These are phyloP conservation scores for Nicotiana tabacum DNA, from an alignment of 257 asterid genomes.

Conservation along the genomic window DNA sequence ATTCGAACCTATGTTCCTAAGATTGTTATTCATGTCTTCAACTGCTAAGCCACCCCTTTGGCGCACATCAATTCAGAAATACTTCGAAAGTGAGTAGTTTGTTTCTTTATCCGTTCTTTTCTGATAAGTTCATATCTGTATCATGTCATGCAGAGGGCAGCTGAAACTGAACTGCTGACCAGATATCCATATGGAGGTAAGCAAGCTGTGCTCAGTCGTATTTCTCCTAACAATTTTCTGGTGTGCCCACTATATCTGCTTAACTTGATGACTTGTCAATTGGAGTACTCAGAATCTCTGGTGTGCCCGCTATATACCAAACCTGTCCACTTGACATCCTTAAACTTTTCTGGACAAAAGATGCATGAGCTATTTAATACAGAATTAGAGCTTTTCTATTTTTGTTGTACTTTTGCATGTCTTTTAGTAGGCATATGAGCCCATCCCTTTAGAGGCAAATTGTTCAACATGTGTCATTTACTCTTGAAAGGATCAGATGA, in stretches of 20 bases:
- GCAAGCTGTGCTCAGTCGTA: conserved; percentile 14
- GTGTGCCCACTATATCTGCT: background rate
- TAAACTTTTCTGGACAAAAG: too few relatives aligned
- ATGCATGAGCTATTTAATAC: too few relatives aligned
- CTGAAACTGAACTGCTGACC: conserved; percentile 82
- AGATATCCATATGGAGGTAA: conserved; percentile 90
- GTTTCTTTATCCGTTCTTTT: background rate
- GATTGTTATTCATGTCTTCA: background rate
- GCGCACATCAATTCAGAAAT: background rate
- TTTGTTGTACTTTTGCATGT: too few relatives aligned
- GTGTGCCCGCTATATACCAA: background rate
- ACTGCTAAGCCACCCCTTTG: background rate
- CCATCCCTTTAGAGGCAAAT: too few relatives aligned
- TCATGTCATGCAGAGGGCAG: conserved; percentile 63
- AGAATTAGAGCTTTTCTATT: too few relatives aligned
- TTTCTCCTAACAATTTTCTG: background rate
- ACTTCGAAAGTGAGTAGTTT: background rate
- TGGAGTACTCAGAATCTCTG: background rate
- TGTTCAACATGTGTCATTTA: too few relatives aligned
- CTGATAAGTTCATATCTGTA: background rate
- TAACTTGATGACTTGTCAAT: background rate
- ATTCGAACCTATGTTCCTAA: background rate
- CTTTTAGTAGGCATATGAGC: too few relatives aligned
- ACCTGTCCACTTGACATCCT: too few relatives aligned
- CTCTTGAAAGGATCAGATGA: too few relatives aligned